Base-by-base conservation (phyloP, 2,329 filamentous ascomycete genomes). In the Amphichorda felina region DNA sequence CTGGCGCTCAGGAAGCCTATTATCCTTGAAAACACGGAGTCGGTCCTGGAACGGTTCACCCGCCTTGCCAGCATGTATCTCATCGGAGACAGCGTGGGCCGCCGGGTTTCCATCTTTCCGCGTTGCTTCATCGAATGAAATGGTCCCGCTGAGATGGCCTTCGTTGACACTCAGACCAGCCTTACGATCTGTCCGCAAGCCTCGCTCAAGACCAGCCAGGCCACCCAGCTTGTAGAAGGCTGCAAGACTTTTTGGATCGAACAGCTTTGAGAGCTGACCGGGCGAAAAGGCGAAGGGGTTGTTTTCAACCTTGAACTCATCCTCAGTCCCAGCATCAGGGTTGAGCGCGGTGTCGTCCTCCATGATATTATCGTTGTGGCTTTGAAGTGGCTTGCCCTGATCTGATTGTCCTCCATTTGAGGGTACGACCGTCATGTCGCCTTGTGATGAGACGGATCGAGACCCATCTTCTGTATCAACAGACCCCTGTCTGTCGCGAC, bases 281-380 rank as follows among this genome's bases (percentile, higher is more conserved):
- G 82, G 82, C 2, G 78, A 75, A 52, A 86, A 94, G 13, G 85
- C 87, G 50, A 94, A 94, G 1, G 81, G 80, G 53, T 91, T 94
- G 53, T 86, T 67, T 5, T 79, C 69, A 9, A 89, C 77, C 11
- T 73, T 48, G 47, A 93, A 94, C 42, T 89, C 83, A 14, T 61
- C 66, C 52, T 88, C 82, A 35, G 78, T 82, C 6, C 83, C 82
- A 26, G 75, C 69, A 50, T 93, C 85, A 0, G 86, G 82, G 34
- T 68, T 75, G 41, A 94, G 60, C 0, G 85, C 85, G 42, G 79
- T 71, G 30, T 72, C 60, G 39, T 83, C 77, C 38, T 69, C 73
- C 47, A 78, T 70, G 26, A 85, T 68, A 39, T 68, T 67, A 16
- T 68, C 61, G 42, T 70, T 66, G 32, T 66, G 61, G 28, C 62